Percentiles rank a stretch among this genome's conserved stretches.
These are phyloP conservation scores for Zymoseptoria brevis DNA, from an alignment of 2,329 filamentous ascomycete species.

Conservation along the genomic window DNA sequence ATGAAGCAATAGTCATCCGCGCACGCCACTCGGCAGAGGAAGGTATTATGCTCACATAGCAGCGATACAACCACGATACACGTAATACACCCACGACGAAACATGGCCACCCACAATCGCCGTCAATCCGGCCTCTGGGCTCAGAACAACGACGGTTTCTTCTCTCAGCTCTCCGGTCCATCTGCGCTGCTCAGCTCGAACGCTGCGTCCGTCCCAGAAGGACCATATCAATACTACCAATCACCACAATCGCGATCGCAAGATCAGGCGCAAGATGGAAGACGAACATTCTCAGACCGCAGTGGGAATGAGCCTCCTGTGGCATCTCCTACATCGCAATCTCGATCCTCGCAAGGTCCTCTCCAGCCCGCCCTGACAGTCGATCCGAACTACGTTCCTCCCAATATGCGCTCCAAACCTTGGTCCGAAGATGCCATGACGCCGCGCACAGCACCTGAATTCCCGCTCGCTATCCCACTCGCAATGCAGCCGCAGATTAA, in stretches of 20 bases:
- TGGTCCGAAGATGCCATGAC: constrained; percentile 19
- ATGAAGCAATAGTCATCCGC: neutral
- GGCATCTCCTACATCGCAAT: neutral
- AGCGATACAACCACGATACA: neutral
- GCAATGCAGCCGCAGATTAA: neutral
- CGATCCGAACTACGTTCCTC: constrained; percentile 23
- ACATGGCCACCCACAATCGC: constrained; percentile 12
- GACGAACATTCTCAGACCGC: constrained; percentile 26
- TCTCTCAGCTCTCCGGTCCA: constrained; percentile 14
- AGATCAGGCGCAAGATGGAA: constrained; percentile 6
- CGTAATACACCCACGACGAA: neutral
- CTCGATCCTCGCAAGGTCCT: neutral
- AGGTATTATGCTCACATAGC: neutral
- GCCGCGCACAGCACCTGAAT: constrained; percentile 5
- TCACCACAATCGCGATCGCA: constrained; percentile 11
- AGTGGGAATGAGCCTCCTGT: constrained; percentile 3
- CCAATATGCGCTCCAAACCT: constrained; percentile 22
- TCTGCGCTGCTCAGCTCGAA: constrained; percentile 5
- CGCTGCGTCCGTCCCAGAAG: constrained; percentile 4
- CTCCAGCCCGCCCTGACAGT: constrained; percentile 12
- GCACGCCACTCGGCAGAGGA: neutral
- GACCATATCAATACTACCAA: constrained; percentile 27
- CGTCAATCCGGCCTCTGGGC: constrained; percentile 26
- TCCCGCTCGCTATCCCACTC: neutral
- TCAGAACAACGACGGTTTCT: constrained; percentile 17